Conservation (phyloP, 257 asterid genomes). For the Leptodermis oblonga region DNA sequence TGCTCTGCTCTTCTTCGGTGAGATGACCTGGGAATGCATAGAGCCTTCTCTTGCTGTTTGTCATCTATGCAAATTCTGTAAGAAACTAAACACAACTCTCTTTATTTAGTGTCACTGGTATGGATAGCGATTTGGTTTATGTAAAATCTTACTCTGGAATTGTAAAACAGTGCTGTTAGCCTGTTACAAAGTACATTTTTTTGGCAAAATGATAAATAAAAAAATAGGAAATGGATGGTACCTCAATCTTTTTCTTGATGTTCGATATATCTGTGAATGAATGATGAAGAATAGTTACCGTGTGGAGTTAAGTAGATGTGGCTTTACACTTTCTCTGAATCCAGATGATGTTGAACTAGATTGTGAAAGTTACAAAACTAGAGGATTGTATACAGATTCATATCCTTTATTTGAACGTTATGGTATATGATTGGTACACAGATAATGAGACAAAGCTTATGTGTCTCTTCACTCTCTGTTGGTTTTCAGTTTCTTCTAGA, state of each 20-base stretch:
- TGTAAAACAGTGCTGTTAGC: no score
- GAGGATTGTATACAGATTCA: not conserved
- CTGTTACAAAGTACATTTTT: no score
- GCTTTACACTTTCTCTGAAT: not conserved
- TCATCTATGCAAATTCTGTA: slow-evolving; percentile 1
- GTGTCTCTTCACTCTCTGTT: no score
- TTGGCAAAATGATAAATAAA: no score
- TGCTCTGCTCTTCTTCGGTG: not conserved
- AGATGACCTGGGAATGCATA: not conserved
- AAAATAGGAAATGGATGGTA: no score
- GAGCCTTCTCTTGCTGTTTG: not conserved
- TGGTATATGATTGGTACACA: no score
- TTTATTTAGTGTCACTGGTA: not conserved
- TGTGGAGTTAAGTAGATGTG: no score
- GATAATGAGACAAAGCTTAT: not conserved
- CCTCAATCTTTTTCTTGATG: no score
- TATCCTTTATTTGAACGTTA: not conserved
- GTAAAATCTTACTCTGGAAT: no score
- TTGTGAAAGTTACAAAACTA: not conserved
- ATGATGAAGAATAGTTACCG: no score
- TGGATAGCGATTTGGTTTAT: no score
- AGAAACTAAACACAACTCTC: not conserved
- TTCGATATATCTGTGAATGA: not conserved
- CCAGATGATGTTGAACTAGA: not conserved
- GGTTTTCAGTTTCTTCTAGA: not conserved